Evolutionary conservation across 73 alveolate species (phyloP).

Genomic region (Halteria grandinella): DNA sequence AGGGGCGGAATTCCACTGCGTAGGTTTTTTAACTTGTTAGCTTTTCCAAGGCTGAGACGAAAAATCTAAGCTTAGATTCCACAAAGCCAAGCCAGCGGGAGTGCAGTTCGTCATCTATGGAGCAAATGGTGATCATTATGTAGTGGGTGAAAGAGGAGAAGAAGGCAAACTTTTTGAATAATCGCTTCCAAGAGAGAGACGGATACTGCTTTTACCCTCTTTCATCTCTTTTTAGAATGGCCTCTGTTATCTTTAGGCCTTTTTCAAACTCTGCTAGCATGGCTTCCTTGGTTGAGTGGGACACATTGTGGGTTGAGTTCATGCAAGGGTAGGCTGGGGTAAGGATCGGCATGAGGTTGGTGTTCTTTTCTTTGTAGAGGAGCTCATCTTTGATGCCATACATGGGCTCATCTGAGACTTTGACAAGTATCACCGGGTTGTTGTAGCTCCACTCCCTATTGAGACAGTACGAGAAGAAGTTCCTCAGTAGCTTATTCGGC

Average conservation of each 20-base stretch:
- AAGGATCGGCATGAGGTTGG: conserved; percentile 87
- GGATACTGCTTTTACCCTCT: conserved; percentile 2
- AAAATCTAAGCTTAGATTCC: conserved; percentile 56
- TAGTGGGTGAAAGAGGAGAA: conserved; percentile 79
- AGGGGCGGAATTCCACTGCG: conserved; percentile 26
- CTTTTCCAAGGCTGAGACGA: conserved; percentile 40
- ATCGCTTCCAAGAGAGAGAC: conserved; percentile 76
- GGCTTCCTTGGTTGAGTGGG: conserved; percentile 82
- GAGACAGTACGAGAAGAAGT: conserved; percentile 86
- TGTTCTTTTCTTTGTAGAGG: conserved; percentile 27
- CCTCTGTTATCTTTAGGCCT: conserved; percentile 75
- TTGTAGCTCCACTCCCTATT: conserved; percentile 92
- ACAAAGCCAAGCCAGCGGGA: conserved; percentile 73
- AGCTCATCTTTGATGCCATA: conserved; percentile 12
- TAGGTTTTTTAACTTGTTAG: conserved; percentile 2
- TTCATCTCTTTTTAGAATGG: conserved; percentile 59
- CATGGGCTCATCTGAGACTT: neutral
- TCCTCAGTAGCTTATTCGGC: conserved; percentile 83
- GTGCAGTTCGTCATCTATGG: conserved; percentile 61
- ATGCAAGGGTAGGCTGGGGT: conserved; percentile 97
- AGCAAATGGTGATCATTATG: conserved; percentile 83
- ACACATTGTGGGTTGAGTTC: conserved; percentile 90
- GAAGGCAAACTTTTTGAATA: conserved; percentile 85
- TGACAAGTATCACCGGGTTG: conserved; percentile 86
- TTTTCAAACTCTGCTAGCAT: conserved; percentile 83